Percentiles rank a stretch among this genome's conserved stretches.
These are phyloP conservation scores for Penicillium sclerotigenum DNA, from an alignment of 2,329 filamentous ascomycete genomes.

Conservation along the genomic window DNA sequence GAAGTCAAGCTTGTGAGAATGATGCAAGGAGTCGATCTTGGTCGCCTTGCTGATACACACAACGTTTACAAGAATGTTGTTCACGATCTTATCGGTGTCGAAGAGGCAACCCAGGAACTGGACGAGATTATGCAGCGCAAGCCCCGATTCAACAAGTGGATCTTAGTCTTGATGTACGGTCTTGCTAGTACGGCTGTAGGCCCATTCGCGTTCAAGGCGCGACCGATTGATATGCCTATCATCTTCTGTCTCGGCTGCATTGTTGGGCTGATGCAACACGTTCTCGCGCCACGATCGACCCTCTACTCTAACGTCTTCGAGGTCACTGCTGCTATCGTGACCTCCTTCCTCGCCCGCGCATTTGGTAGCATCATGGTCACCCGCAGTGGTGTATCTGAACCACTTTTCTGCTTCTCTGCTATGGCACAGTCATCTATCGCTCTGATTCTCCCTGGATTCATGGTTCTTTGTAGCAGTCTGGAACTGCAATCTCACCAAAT, in stretches of 20 bases:
- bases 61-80: slow-evolving; percentile 51
- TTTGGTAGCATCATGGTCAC: slow-evolving; percentile 61
- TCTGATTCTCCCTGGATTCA: slow-evolving; percentile 68
- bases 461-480: slow-evolving; percentile 60
- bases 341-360: slow-evolving; percentile 66
- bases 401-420: slow-evolving; percentile 68
- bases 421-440: slow-evolving; percentile 71
- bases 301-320: slow-evolving; percentile 66
- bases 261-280: slow-evolving; percentile 71
- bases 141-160: slow-evolving; percentile 55
- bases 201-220: slow-evolving; percentile 75
- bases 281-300: slow-evolving; percentile 71
- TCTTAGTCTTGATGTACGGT: slow-evolving; percentile 67
- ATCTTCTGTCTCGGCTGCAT: slow-evolving; percentile 74
- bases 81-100: slow-evolving; percentile 48
- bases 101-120: slow-evolving; percentile 46
- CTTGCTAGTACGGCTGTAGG: slow-evolving; percentile 72
- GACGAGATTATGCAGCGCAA: slow-evolving; percentile 58
- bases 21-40: slow-evolving; percentile 46
- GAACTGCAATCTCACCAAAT: slow-evolving; percentile 69
- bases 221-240: slow-evolving; percentile 75
- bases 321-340: slow-evolving; percentile 62
- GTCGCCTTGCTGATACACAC: slow-evolving; percentile 47
- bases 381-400: slow-evolving; percentile 38
- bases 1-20: slow-evolving; percentile 48